Percentiles rank a stretch among this genome's conserved stretches.
Conservation (phyloP, 495 filamentous ascomycete species). For the Talaromyces liani region DNA sequence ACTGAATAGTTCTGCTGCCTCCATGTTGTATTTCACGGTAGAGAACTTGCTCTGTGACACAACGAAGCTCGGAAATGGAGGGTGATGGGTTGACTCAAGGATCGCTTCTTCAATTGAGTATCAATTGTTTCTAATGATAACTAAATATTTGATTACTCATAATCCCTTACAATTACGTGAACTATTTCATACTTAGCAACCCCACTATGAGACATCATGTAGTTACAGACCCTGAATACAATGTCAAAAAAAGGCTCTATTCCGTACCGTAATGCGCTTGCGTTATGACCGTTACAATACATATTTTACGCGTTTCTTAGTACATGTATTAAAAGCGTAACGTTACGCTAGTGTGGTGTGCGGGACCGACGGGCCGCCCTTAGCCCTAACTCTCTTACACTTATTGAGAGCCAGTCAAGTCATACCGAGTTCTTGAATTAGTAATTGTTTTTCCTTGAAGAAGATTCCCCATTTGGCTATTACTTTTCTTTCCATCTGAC, state of each 20-base stretch:
- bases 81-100: neutral
- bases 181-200: neutral
- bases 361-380: neutral
- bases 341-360: neutral
- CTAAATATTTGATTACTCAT: neutral
- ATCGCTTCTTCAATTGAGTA: neutral
- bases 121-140: neutral
- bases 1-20: slow-evolving; percentile 33
- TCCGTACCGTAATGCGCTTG: neutral
- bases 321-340: neutral
- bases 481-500: neutral
- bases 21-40: neutral
- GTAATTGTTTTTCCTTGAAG: neutral
- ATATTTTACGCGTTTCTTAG: neutral
- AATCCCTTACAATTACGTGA: neutral
- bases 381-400: neutral
- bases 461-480: neutral
- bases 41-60: neutral
- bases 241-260: neutral
- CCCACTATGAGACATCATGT: neutral
- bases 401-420: neutral
- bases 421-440: neutral
- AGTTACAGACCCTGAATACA: neutral
- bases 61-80: neutral
- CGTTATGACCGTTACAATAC: neutral